phyloP scores from a whole-genome alignment of 805 yeast species.

The Metschnikowia vanudenii region DNA sequence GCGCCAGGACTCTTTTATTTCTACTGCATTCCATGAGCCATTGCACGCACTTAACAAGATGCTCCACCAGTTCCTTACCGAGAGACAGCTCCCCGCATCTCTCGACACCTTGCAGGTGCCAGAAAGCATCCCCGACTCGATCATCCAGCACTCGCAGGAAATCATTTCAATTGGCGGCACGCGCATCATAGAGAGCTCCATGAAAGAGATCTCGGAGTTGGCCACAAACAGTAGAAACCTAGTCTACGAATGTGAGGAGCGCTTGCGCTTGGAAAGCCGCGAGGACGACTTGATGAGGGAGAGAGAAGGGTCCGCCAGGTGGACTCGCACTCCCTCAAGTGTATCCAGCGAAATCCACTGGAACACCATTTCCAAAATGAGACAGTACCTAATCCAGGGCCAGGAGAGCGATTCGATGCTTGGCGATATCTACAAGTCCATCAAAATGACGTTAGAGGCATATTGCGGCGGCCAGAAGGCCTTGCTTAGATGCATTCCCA shows the following conservation, averaged over 20 bases:
- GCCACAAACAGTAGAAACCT: slow-evolving; percentile 41
- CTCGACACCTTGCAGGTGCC: slow-evolving; percentile 61
- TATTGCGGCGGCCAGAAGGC: slow-evolving; percentile 41
- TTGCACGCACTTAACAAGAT: slow-evolving; percentile 45
- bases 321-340: slow-evolving; percentile 52
- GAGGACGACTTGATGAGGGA: slow-evolving; percentile 55
- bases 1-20: slow-evolving; percentile 55
- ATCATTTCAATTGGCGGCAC: slow-evolving; percentile 55
- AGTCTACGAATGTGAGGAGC: slow-evolving; percentile 45
- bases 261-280: slow-evolving; percentile 47
- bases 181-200: slow-evolving; percentile 37
- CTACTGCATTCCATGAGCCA: slow-evolving; percentile 46
- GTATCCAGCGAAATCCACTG: slow-evolving; percentile 42
- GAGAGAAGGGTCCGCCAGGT: slow-evolving; percentile 51
- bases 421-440: slow-evolving; percentile 42
- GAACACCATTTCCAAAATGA: slow-evolving; percentile 44
- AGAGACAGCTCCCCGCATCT: slow-evolving; percentile 56
- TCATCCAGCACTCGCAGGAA: slow-evolving; percentile 55
- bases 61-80: slow-evolving; percentile 44
- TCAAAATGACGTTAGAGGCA: slow-evolving; percentile 46
- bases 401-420: slow-evolving; percentile 59
- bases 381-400: slow-evolving; percentile 55
- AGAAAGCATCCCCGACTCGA: slow-evolving; percentile 54
- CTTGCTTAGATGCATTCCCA: slow-evolving; percentile 39
- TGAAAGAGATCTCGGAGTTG: slow-evolving; percentile 46